phyloP scores from a whole-genome alignment of 1,139 yeast species.

The Spathaspora sp. region DNA sequence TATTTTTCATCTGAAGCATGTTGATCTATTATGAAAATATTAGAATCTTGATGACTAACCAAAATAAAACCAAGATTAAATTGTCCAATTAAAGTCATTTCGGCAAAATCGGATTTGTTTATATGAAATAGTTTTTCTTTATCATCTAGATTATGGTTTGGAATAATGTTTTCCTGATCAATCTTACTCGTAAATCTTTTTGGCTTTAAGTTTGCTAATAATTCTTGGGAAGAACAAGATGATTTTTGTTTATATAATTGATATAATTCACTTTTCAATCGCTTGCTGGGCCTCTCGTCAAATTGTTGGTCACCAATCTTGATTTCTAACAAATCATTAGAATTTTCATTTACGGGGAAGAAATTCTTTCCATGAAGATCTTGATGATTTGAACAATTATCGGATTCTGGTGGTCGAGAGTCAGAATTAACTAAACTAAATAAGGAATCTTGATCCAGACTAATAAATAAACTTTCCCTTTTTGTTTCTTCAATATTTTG shows the following conservation, averaged over 20 bases:
- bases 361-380: conserved; percentile 17
- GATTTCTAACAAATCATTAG: conserved; percentile 11
- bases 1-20: conserved; percentile 96
- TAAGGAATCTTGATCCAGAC: background rate
- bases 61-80: conserved; percentile 89
- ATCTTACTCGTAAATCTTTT: background rate
- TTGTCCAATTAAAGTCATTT: conserved; percentile 85
- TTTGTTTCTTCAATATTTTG: background rate
- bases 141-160: conserved; percentile 30
- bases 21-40: conserved; percentile 87
- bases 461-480: background rate
- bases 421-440: background rate
- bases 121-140: conserved; percentile 53
- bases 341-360: conserved; percentile 11
- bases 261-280: background rate
- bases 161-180: conserved; percentile 1
- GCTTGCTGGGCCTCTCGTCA: conserved; percentile 13
- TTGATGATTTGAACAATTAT: background rate
- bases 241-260: conserved; percentile 3
- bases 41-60: conserved; percentile 47
- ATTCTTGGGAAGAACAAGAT: conserved; percentile 5
- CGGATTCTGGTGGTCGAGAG: background rate
- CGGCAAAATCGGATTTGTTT: conserved; percentile 59
- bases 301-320: conserved; percentile 16
- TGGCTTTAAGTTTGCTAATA: background rate